A percentile compares a stretch with the other conserved stretches of the same genome.
phyloP scores from a whole-genome alignment of 2,329 filamentous ascomycete genomes.

The Fusarium verticillioides region DNA sequence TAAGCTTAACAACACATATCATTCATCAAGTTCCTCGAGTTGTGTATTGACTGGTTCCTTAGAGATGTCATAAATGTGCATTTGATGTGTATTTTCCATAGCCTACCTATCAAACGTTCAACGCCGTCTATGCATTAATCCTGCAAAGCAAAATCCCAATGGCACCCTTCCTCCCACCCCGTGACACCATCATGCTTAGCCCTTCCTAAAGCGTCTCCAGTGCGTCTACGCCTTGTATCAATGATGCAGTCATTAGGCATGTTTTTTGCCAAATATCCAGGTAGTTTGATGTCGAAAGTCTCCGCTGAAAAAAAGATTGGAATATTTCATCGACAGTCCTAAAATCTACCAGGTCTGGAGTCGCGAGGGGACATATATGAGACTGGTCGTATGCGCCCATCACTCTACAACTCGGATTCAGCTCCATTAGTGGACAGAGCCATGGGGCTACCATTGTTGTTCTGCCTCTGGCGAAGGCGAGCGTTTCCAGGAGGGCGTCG shows the following conservation, averaged over 20 bases:
- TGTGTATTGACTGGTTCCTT: neutral
- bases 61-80: conserved; percentile 6
- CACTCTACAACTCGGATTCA: conserved; percentile 64
- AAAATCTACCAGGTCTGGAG: neutral
- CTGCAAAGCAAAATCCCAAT: conserved; percentile 33
- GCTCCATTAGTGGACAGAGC: conserved; percentile 65
- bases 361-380: neutral
- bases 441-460: conserved; percentile 68
- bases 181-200: conserved; percentile 6
- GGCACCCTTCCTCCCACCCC: conserved; percentile 14
- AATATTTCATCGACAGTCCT: neutral
- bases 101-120: conserved; percentile 46
- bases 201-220: conserved; percentile 14
- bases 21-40: neutral
- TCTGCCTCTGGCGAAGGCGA: conserved; percentile 57
- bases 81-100: conserved; percentile 42
- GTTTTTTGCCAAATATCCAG: conserved; percentile 16
- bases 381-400: conserved; percentile 2
- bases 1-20: neutral
- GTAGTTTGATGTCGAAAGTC: neutral
- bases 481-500: conserved; percentile 57
- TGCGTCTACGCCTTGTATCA: conserved; percentile 13
- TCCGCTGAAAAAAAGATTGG: neutral
- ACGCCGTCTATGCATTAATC: conserved; percentile 51
- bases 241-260: neutral